Conservation (phyloP, 306 rosid genomes). For the Acacia acuminata region DNA sequence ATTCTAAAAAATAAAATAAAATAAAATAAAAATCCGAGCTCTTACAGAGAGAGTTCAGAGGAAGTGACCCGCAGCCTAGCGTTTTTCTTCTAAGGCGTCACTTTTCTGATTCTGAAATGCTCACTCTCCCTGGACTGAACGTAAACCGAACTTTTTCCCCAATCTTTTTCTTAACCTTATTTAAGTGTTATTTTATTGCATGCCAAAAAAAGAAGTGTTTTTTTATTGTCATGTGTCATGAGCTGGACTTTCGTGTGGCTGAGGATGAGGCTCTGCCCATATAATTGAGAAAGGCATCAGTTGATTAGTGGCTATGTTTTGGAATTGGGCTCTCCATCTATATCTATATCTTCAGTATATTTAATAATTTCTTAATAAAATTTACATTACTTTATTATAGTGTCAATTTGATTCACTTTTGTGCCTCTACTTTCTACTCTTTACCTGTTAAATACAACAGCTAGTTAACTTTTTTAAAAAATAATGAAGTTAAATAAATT, state of each 20-base stretch:
- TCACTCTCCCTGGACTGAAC: neutral
- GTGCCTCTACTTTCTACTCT: neutral
- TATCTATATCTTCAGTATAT: neutral
- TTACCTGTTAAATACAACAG: no score
- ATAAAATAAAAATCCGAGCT: neutral
- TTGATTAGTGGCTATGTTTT: neutral
- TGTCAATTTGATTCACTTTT: neutral
- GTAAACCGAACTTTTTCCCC: neutral
- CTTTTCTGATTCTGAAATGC: neutral
- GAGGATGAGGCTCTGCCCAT: neutral
- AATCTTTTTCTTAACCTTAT: neutral
- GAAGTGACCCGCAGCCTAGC: slow-evolving; percentile 15
- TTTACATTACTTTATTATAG: neutral
- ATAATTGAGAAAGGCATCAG: slow-evolving; percentile 1
- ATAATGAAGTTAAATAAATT: no score
- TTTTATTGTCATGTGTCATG: neutral
- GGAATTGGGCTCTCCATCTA: neutral
- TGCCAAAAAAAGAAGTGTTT: neutral
- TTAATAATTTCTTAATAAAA: neutral
- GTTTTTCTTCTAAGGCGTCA: neutral
- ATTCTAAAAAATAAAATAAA: neutral
- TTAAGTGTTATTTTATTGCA: neutral
- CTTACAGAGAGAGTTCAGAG: neutral
- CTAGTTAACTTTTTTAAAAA: no score
- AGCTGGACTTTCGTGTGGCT: slow-evolving; percentile 14